phyloP scores from a whole-genome alignment of 345 rosid species.

The Camelina laxa region DNA sequence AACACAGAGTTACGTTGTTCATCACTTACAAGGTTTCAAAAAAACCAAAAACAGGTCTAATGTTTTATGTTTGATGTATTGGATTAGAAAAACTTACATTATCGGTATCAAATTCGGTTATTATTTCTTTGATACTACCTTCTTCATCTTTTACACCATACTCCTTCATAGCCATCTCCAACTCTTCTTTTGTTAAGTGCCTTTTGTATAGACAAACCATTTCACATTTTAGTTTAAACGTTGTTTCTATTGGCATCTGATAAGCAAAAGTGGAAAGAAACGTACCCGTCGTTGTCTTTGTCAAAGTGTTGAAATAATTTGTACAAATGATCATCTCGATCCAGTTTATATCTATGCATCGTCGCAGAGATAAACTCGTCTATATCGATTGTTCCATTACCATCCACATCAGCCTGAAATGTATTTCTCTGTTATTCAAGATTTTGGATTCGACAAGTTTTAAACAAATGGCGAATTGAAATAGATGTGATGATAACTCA shows the following conservation, averaged over 20 bases:
- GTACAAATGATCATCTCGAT: conserved; percentile 60
- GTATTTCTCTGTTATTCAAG: neutral
- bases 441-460: no score
- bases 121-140: conserved; percentile 62
- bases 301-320: conserved; percentile 74
- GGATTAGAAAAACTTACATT: conserved; percentile 53
- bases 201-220: conserved; percentile 35
- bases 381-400: conserved; percentile 44
- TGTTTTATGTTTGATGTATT: conserved; percentile 14
- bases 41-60: neutral
- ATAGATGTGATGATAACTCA: conserved; percentile 44
- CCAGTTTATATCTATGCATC: conserved; percentile 66
- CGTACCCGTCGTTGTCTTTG: conserved; percentile 74
- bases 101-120: conserved; percentile 78
- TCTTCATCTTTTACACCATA: conserved; percentile 70
- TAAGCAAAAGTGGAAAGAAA: neutral
- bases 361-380: conserved; percentile 67
- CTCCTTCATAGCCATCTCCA: conserved; percentile 80
- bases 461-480: neutral
- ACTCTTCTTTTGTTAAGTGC: conserved; percentile 74
- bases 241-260: neutral
- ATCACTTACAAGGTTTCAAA: neutral
- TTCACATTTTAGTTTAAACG: neutral
- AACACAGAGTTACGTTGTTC: neutral
- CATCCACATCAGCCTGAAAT: conserved; percentile 74